Conservation (phyloP, 441 rosid genomes). For the Erodium moschatum region DNA sequence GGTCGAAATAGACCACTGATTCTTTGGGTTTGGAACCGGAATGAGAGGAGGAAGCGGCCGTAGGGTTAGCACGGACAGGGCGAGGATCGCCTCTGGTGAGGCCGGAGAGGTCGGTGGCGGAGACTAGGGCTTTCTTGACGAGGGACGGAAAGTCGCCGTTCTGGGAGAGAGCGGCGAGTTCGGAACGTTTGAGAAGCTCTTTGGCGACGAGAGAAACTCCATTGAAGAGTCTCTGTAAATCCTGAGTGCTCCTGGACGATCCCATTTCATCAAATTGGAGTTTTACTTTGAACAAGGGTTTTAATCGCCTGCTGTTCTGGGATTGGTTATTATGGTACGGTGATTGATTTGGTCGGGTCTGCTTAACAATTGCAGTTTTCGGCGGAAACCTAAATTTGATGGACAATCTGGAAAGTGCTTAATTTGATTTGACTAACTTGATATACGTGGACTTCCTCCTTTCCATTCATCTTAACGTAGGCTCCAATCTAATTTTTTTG, state of each 20-base stretch:
- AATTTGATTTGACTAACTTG: too few species aligned
- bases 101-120: conserved; percentile 67
- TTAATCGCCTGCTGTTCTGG: too few species aligned
- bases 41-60: background rate
- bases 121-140: conserved; percentile 49
- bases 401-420: too few species aligned
- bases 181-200: conserved; percentile 57
- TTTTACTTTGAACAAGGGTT: too few species aligned
- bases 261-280: background rate
- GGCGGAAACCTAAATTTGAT: too few species aligned
- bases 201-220: conserved; percentile 66
- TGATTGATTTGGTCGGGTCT: too few species aligned
- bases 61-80: conserved; percentile 35
- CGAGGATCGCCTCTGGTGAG: conserved; percentile 63
- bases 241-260: background rate
- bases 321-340: too few species aligned
- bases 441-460: too few species aligned
- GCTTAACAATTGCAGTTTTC: too few species aligned
- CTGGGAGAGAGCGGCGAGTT: conserved; percentile 22
- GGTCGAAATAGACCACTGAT: conserved; percentile 54
- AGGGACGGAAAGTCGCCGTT: conserved; percentile 51
- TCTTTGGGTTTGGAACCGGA: conserved; percentile 28
- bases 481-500: too few species aligned
- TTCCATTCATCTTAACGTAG: too few species aligned
- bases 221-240: conserved; percentile 35